These are phyloP conservation scores for Viridothelium virens DNA, from an alignment of 495 filamentous ascomycete genomes.

Conservation along the genomic window DNA sequence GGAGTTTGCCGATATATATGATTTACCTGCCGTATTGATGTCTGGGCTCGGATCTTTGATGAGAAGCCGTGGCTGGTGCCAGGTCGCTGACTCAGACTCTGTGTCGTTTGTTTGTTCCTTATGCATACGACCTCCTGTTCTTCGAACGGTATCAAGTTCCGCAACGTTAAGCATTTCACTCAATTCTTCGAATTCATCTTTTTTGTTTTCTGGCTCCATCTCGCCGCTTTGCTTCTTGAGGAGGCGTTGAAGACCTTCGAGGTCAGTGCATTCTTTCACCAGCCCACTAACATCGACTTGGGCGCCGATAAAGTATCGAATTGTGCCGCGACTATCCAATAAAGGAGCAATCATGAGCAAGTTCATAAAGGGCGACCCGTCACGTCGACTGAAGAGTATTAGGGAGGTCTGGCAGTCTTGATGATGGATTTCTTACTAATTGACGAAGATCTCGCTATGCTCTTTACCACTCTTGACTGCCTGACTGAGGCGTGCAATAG, in stretches of 20 bases:
- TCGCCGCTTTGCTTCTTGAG: conserved; percentile 31
- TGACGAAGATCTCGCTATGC: conserved; percentile 59
- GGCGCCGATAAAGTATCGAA: conserved; percentile 58
- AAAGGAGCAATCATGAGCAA: conserved; percentile 58
- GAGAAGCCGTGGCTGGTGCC: conserved; percentile 34
- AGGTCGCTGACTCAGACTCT: conserved; percentile 34
- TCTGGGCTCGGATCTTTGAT: conserved; percentile 31
- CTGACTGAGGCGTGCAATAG: conserved; percentile 48
- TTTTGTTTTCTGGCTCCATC: conserved; percentile 29
- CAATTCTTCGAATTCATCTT: conserved; percentile 50
- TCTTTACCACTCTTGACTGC: conserved; percentile 51
- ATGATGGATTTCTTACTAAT: conserved; percentile 47
- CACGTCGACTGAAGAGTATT: conserved; percentile 43
- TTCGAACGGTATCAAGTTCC: conserved; percentile 52
- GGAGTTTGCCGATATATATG: conserved; percentile 5
- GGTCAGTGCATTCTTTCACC: conserved; percentile 50
- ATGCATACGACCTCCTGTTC: conserved; percentile 50
- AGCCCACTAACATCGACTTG: conserved; percentile 60
- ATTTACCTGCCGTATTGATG: not conserved
- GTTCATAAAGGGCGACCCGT: conserved; percentile 64
- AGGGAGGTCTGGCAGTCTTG: conserved; percentile 8
- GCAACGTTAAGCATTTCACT: conserved; percentile 54
- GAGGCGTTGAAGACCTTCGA: conserved; percentile 47
- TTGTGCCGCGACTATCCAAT: conserved; percentile 50
- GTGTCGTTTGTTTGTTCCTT: conserved; percentile 41